Evolutionary conservation across 73 alveolate species (phyloP).

Genomic region (Diophrys sp.): DNA sequence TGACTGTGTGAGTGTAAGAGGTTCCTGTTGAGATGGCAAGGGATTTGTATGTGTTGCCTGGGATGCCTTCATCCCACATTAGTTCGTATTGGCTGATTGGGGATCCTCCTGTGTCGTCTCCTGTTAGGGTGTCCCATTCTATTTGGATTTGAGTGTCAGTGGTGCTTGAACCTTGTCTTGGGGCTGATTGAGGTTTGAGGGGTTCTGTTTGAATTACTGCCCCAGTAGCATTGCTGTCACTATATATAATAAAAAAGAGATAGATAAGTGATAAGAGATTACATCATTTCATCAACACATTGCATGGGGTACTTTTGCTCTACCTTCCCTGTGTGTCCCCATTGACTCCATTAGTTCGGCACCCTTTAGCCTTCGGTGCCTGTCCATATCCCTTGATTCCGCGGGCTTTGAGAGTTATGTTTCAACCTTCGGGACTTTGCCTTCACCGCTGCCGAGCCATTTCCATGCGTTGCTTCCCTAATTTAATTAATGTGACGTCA

Average conservation of each 20-base stretch:
- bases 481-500: no score
- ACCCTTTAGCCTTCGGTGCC: no score
- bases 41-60: not conserved
- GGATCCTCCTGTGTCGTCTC: slow-evolving; percentile 41
- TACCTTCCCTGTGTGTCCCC: no score
- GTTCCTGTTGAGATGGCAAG: not conserved
- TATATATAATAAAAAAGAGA: not conserved
- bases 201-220: slow-evolving; percentile 1
- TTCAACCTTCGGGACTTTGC: no score
- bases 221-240: not conserved
- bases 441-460: no score
- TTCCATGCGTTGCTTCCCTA: no score
- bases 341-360: no score
- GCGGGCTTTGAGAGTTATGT: no score
- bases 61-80: slow-evolving; percentile 25
- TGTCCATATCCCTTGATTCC: no score
- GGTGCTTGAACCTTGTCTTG: slow-evolving; percentile 32
- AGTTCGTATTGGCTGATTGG: slow-evolving; percentile 20
- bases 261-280: no score
- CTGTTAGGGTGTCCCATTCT: slow-evolving; percentile 7
- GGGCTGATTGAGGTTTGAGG: slow-evolving; percentile 19
- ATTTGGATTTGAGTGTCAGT: slow-evolving; percentile 25
- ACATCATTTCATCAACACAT: no score
- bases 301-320: no score
- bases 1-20: not conserved